Conservation (phyloP, 1,284 basidiomycete genomes). For the Gomphus bonarii region DNA sequence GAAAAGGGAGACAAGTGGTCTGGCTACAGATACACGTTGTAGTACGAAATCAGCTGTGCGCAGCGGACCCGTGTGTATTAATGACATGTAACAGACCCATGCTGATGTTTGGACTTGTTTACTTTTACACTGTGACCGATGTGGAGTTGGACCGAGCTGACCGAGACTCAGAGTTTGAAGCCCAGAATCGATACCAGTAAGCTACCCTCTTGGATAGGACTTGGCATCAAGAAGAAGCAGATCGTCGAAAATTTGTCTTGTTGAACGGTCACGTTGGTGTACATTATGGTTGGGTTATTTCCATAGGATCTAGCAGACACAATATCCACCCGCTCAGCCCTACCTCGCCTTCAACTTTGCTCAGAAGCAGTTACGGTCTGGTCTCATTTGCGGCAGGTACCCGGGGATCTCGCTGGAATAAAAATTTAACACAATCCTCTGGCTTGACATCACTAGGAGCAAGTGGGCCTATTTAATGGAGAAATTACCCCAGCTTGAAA, state of each 20-base stretch:
- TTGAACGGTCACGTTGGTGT: not conserved
- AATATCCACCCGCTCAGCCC: not conserved
- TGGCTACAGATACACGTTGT: constrained; percentile 7
- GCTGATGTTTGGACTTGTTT: not conserved
- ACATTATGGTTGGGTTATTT: not conserved
- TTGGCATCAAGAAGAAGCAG: not conserved
- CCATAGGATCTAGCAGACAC: not conserved
- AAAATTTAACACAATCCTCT: not conserved
- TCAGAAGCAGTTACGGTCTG: not conserved
- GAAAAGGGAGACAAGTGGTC: constrained; percentile 11
- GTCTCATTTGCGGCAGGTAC: not conserved
- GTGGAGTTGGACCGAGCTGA: not conserved
- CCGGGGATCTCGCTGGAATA: not conserved
- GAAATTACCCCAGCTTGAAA: not conserved
- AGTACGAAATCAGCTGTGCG: not conserved
- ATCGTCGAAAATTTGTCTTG: not conserved
- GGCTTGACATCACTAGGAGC: not conserved
- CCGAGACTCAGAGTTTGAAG: not conserved
- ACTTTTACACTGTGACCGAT: not conserved
- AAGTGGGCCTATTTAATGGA: not conserved
- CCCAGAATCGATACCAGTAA: not conserved
- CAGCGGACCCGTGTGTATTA: not conserved
- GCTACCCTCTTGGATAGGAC: not conserved
- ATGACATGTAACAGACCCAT: not conserved
- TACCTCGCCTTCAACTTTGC: not conserved